Conservation (phyloP, 2,329 filamentous ascomycete species). For the Blumeria hordei region DNA sequence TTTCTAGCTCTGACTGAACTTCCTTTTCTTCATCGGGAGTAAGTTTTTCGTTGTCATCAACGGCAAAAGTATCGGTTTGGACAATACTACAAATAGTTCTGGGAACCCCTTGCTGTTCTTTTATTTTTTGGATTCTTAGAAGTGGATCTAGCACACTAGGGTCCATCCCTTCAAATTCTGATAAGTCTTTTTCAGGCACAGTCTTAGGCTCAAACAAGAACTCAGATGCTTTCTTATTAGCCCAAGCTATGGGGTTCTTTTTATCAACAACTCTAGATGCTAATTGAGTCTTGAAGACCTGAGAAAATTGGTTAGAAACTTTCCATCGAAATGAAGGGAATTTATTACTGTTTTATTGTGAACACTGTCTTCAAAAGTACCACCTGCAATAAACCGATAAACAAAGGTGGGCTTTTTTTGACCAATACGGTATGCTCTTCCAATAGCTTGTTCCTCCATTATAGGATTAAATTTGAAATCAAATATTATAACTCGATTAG, state of each 20-base stretch:
- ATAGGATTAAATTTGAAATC: conserved; percentile 65
- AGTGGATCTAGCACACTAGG: conserved; percentile 33
- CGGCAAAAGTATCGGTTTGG: conserved; percentile 48
- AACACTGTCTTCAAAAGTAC: conserved; percentile 54
- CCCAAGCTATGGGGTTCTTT: conserved; percentile 47
- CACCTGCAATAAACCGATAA: conserved; percentile 56
- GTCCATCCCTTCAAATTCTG: conserved; percentile 32
- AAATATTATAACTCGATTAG: conserved; percentile 69
- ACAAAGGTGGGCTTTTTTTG: conserved; percentile 63
- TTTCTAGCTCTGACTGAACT: conserved; percentile 15
- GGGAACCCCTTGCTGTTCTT: conserved; percentile 18
- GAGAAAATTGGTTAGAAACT: not conserved
- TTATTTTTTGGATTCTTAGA: conserved; percentile 15
- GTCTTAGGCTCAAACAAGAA: conserved; percentile 35
- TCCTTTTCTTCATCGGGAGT: conserved; percentile 35
- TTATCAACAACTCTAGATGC: conserved; percentile 62
- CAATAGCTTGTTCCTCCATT: conserved; percentile 68
- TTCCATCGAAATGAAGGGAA: not conserved
- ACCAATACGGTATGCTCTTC: conserved; percentile 64
- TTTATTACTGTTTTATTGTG: conserved; percentile 32
- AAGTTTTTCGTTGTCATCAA: conserved; percentile 39
- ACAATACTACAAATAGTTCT: conserved; percentile 29
- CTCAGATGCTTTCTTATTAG: conserved; percentile 26
- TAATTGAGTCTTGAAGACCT: conserved; percentile 60
- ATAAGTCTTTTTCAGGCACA: conserved; percentile 26